phyloP scores from a whole-genome alignment of 2,329 filamentous ascomycete genomes.

The Aspergillus brunneoviolaceus region DNA sequence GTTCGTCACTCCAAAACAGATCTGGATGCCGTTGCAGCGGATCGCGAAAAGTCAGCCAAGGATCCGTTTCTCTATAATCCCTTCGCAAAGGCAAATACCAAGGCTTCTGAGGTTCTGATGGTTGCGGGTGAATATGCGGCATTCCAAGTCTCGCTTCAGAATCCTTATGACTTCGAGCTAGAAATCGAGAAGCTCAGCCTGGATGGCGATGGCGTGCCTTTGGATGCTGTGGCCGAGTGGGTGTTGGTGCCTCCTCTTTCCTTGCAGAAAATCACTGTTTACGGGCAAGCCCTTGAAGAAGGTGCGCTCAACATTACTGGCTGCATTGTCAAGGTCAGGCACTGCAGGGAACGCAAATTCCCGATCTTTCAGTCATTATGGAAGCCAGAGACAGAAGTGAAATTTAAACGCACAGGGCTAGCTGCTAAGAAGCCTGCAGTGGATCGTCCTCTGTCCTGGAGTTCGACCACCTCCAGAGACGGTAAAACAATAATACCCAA shows the following conservation, averaged over 20 bases:
- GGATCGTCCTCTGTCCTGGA: constrained; percentile 50
- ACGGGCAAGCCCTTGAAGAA: constrained; percentile 63
- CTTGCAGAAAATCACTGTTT: constrained; percentile 73
- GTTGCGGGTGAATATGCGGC: constrained; percentile 75
- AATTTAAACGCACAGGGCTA: constrained; percentile 74
- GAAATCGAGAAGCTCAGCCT: constrained; percentile 81
- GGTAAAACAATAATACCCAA: constrained; percentile 32
- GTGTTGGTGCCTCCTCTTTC: constrained; percentile 76
- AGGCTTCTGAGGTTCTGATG: constrained; percentile 63
- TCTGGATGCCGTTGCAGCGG: constrained; percentile 45
- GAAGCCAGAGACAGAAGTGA: constrained; percentile 67
- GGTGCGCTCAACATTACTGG: constrained; percentile 74
- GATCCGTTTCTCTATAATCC: constrained; percentile 96
- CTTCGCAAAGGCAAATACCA: constrained; percentile 68
- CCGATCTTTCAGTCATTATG: constrained; percentile 78
- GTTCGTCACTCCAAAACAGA: constrained; percentile 62
- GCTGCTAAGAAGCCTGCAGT: constrained; percentile 52
- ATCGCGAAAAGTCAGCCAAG: constrained; percentile 43
- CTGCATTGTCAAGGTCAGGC: constrained; percentile 74
- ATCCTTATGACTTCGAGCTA: constrained; percentile 89
- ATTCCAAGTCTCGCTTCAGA: constrained; percentile 84
- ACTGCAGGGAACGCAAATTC: constrained; percentile 80
- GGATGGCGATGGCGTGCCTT: constrained; percentile 69
- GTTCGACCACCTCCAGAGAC: constrained; percentile 41
- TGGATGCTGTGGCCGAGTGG: constrained; percentile 65